Base-by-base conservation (phyloP, 2,329 filamentous ascomycete species). In the Xylariaceae sp. region DNA sequence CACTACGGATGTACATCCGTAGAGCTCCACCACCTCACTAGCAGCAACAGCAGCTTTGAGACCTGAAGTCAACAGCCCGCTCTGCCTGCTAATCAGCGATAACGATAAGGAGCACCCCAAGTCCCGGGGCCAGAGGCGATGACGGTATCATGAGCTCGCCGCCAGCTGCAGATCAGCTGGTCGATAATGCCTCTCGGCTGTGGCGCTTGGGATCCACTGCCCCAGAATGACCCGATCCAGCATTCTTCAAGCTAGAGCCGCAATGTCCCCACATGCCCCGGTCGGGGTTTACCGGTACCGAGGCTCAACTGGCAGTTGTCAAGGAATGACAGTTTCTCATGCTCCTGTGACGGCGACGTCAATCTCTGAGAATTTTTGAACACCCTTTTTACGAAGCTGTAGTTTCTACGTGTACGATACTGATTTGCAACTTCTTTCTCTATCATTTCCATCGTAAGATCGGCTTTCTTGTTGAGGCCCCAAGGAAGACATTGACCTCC, bases 261-360 rank as follows among this genome's bases (percentile, higher is more conserved):
- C 52, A 54, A 18, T 11, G 15, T n/a, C 14, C 11, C 27, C 9
- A 17, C 27, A 22, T 17, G 18, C 3, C 15, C 38, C 22, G 44
- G 31, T 44, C 47, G 51, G 46, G 33, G 33, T 45, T 30, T 35
- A 19, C 44, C 48, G 42, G 47, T 53, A 50, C 56, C 56, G 56
- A 58, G 56, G 56, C 56, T 55, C 36, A 42, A 46, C 40, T 49
- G 40, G 39, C 31, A 27, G 7, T 7, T 7, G 41, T 45, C 43
- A 41, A 35, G 36, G 32, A n/a, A 31, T 36, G 42, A 36, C 31
- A 17, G 32, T 33, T 35, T 44, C 41, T 11, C 44, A 35, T 27
- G 22, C 39, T 47, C 51, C 52, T 31, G 55, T 56, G 55, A 56
- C 46, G 40, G 45, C 48, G 41, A 45, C 42, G 42, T 49, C 49